These are phyloP conservation scores for Zostera marina DNA, from an alignment of 116 monocot genomes.

Conservation along the genomic window DNA sequence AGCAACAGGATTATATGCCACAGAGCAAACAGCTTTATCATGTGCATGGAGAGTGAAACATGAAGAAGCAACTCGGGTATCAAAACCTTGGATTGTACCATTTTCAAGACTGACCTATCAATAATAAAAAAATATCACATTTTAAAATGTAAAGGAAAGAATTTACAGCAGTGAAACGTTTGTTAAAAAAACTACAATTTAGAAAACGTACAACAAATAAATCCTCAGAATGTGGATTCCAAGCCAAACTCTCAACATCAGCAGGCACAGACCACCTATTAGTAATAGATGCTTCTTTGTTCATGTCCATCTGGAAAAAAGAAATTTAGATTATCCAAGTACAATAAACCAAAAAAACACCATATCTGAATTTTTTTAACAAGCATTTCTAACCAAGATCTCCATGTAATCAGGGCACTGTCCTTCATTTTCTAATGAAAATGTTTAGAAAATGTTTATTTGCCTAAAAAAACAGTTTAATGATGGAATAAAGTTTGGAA, in stretches of 20 bases:
- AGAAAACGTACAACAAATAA: constrained; percentile 45
- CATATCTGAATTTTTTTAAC: background rate
- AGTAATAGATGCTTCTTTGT: constrained; percentile 15
- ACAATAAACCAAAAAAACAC: no score
- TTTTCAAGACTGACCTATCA: constrained; percentile 78
- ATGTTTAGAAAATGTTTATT: no score
- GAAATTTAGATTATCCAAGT: no score
- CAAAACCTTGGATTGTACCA: constrained; percentile 88
- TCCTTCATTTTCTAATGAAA: no score
- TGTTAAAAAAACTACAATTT: background rate
- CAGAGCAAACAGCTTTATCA: constrained; percentile 58
- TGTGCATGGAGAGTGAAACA: constrained; percentile 78
- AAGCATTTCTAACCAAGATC: no score
- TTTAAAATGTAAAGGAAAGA: background rate
- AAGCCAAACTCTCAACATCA: constrained; percentile 85
- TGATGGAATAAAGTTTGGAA: no score
- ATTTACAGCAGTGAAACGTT: background rate
- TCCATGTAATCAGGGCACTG: no score
- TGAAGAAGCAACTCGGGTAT: constrained; percentile 33
- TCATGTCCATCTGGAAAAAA: constrained; percentile 56
- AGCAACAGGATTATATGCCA: constrained; percentile 46
- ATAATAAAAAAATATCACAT: background rate
- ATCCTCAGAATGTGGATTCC: constrained; percentile 72
- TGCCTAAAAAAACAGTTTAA: no score
- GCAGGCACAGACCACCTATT: constrained; percentile 48